Evolutionary conservation across 177 flowering plant species (phyloP).

Genomic region (Tripterygium wilfordii): DNA sequence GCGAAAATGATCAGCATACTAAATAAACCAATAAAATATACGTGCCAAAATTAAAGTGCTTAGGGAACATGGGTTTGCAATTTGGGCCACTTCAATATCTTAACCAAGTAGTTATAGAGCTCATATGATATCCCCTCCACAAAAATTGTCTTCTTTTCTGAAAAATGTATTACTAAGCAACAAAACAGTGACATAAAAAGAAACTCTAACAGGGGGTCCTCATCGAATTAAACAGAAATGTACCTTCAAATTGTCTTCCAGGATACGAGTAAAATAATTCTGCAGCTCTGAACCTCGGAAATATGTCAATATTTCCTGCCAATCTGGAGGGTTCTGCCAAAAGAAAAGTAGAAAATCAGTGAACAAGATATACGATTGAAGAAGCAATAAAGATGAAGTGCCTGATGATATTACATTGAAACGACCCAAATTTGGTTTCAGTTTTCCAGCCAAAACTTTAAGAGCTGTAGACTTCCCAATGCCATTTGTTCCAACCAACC

Average conservation of each 20-base stretch:
- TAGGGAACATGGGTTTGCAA: no score
- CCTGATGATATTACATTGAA: conserved; percentile 74
- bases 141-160: no score
- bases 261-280: conserved; percentile 90
- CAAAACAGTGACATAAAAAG: no score
- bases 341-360: conserved; percentile 10
- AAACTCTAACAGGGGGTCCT: no score
- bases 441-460: conserved; percentile 90
- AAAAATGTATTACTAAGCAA: no score
- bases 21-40: no score
- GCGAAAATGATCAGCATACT: no score
- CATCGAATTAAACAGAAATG: neutral
- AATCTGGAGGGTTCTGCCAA: conserved; percentile 99
- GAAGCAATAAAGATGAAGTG: conserved; percentile 1
- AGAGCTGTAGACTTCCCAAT: conserved; percentile 98
- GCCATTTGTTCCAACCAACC: conserved; percentile 98
- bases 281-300: conserved; percentile 97
- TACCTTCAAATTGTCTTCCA: conserved; percentile 94
- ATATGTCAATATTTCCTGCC: conserved; percentile 95
- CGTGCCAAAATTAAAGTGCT: no score
- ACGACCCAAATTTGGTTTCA: conserved; percentile 96
- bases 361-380: conserved; percentile 1
- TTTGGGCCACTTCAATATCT: no score
- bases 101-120: no score
- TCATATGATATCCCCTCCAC: no score